Conservation (phyloP, 1,139 yeast species). For the Debaryomyces sp. region DNA sequence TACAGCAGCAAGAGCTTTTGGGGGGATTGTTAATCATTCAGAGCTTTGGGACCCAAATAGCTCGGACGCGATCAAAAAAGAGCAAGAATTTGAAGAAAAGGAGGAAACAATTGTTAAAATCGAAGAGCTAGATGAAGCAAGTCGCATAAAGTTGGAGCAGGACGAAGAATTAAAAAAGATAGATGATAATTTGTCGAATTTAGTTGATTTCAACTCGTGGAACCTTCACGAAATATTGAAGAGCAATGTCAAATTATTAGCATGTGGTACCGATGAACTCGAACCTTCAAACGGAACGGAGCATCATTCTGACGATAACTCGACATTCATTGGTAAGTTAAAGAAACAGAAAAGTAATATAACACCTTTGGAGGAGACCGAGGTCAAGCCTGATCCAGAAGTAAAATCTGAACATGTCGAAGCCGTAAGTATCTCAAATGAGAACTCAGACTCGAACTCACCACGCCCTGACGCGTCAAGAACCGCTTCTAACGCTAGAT, state of each 20-base stretch:
- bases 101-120: conserved; percentile 20
- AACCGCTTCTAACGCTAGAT: conserved; percentile 67
- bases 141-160: conserved; percentile 43
- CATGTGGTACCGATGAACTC: conserved; percentile 59
- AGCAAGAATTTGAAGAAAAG: conserved; percentile 24
- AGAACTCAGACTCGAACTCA: conserved; percentile 14
- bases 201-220: conserved; percentile 65
- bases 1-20: conserved; percentile 93
- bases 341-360: conserved; percentile 39
- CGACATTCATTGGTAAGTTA: conserved; percentile 32
- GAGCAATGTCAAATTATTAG: conserved; percentile 71
- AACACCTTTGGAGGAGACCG: conserved; percentile 3
- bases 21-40: conserved; percentile 85
- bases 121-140: conserved; percentile 27
- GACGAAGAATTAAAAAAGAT: conserved; percentile 50
- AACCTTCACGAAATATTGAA: conserved; percentile 64
- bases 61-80: conserved; percentile 26
- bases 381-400: conserved; percentile 4
- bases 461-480: conserved; percentile 21
- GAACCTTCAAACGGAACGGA: conserved; percentile 18
- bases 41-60: conserved; percentile 83
- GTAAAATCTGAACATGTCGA: conserved; percentile 12
- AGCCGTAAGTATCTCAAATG: conserved; percentile 10
- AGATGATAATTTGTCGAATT: conserved; percentile 48
- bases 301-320: conserved; percentile 21